Evolutionary conservation across 2,329 filamentous ascomycete species (phyloP).

Genomic region (Penicillium aurantiogriseum): DNA sequence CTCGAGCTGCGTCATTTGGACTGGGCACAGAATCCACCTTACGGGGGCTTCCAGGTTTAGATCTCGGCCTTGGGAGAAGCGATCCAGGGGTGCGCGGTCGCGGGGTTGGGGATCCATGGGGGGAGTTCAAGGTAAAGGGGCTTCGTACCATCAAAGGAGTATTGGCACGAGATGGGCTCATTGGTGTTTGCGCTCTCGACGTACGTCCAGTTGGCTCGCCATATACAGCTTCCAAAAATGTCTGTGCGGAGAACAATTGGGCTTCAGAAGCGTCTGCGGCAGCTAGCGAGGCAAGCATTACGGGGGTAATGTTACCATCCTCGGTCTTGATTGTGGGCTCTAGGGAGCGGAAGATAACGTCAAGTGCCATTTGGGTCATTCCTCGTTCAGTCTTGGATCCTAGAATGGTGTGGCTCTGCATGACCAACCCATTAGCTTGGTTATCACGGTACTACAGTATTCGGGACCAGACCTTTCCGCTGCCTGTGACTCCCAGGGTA

Average conservation of each 20-base stretch:
- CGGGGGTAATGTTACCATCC: conserved; percentile 51
- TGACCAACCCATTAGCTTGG: conserved; percentile 7
- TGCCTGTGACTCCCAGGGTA: conserved; percentile 90
- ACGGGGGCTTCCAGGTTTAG: conserved; percentile 13
- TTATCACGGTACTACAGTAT: not conserved
- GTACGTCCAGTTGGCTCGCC: conserved; percentile 60
- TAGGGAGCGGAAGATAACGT: conserved; percentile 83
- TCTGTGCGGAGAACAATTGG: conserved; percentile 67
- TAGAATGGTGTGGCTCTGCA: conserved; percentile 89
- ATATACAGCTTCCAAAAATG: conserved; percentile 77
- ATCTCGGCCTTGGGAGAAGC: conserved; percentile 10
- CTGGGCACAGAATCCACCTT: conserved; percentile 4
- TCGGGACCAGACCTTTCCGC: conserved; percentile 74
- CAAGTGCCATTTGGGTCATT: conserved; percentile 85
- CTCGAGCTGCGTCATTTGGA: conserved; percentile 10
- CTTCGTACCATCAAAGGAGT: conserved; percentile 46
- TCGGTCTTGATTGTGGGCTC: conserved; percentile 67
- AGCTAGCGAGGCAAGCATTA: conserved; percentile 70
- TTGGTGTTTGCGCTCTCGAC: conserved; percentile 67
- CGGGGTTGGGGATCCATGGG: conserved; percentile 20
- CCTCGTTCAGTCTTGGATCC: conserved; percentile 84
- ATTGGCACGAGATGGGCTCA: conserved; percentile 52
- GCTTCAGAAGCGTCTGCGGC: conserved; percentile 80
- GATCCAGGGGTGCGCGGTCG: conserved; percentile 19
- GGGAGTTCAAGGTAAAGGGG: conserved; percentile 31